phyloP scores from a whole-genome alignment of 768 basidiomycete species.

The Termitomyces sp. region DNA sequence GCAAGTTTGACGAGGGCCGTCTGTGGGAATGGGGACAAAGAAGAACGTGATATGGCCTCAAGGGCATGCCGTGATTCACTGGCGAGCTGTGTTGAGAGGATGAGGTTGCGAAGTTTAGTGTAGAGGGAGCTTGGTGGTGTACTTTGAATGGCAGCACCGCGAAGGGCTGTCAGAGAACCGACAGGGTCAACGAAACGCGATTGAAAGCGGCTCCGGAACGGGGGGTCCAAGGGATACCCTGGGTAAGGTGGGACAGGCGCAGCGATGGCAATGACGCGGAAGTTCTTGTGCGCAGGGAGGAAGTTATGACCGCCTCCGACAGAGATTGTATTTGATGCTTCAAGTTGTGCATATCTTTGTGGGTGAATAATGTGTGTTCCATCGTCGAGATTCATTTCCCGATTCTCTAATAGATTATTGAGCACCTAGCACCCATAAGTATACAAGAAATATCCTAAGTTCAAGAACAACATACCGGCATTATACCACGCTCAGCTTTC shows the following conservation, averaged over 20 bases:
- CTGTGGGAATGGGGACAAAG: conserved; percentile 59
- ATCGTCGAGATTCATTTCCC: conserved; percentile 73
- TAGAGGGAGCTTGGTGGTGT: conserved; percentile 23
- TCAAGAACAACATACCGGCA: conserved; percentile 43
- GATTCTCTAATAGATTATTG: conserved; percentile 64
- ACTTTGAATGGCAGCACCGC: conserved; percentile 6
- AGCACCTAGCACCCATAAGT: conserved; percentile 31
- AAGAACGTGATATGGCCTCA: conserved; percentile 45
- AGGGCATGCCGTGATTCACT: conserved; percentile 52
- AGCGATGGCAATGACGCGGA: conserved; percentile 64
- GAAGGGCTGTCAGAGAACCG: conserved; percentile 39
- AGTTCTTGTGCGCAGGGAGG: conserved; percentile 61
- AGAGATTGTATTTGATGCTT: conserved; percentile 22
- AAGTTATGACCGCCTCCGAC: conserved; percentile 37
- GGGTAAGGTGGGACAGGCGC: conserved; percentile 66
- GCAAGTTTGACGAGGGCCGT: conserved; percentile 50
- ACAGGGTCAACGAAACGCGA: conserved; percentile 62
- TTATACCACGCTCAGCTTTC: conserved; percentile 67
- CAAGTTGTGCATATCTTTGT: conserved; percentile 48
- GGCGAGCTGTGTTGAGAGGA: conserved; percentile 57
- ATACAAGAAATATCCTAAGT: not conserved
- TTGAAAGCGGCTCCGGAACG: conserved; percentile 65
- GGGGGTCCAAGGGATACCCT: conserved; percentile 61
- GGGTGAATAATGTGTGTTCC: conserved; percentile 67
- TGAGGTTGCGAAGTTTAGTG: conserved; percentile 45